phyloP scores from a whole-genome alignment of 2,329 filamentous ascomycete species.

The Raffaelea arxii region DNA sequence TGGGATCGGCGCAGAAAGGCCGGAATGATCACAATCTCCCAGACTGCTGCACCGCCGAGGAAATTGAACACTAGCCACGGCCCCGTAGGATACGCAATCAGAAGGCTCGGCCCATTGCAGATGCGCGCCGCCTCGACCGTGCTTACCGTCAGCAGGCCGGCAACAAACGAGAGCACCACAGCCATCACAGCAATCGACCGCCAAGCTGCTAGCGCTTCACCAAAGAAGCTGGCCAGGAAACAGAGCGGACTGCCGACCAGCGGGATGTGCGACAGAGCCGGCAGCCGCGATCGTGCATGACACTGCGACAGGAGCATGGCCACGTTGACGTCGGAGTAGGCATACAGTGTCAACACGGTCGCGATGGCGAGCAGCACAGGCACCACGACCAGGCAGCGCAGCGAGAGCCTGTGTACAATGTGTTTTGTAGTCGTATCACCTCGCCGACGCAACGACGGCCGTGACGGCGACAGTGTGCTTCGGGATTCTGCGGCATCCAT shows the following conservation, averaged over 20 bases:
- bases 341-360: constrained; percentile 31
- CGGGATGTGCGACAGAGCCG: constrained; percentile 32
- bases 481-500: no score
- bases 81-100: constrained; percentile 24
- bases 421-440: no score
- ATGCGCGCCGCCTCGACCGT: constrained; percentile 39
- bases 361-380: constrained; percentile 35
- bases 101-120: constrained; percentile 21
- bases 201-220: constrained; percentile 28
- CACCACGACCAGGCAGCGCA: constrained; percentile 42
- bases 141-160: constrained; percentile 36
- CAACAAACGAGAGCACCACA: constrained; percentile 33
- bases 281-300: constrained; percentile 35
- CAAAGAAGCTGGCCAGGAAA: constrained; percentile 41
- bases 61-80: constrained; percentile 39
- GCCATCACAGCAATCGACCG: constrained; percentile 31
- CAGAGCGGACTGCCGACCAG: constrained; percentile 35
- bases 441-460: no score
- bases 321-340: constrained; percentile 39
- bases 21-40: constrained; percentile 41
- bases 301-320: constrained; percentile 45
- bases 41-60: constrained; percentile 38
- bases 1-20: constrained; percentile 35
- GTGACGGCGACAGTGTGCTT: no score
- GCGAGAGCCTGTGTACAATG: constrained; percentile 14